phyloP scores from a whole-genome alignment of 2,329 filamentous ascomycete genomes.

The Diplodia sapinea region DNA sequence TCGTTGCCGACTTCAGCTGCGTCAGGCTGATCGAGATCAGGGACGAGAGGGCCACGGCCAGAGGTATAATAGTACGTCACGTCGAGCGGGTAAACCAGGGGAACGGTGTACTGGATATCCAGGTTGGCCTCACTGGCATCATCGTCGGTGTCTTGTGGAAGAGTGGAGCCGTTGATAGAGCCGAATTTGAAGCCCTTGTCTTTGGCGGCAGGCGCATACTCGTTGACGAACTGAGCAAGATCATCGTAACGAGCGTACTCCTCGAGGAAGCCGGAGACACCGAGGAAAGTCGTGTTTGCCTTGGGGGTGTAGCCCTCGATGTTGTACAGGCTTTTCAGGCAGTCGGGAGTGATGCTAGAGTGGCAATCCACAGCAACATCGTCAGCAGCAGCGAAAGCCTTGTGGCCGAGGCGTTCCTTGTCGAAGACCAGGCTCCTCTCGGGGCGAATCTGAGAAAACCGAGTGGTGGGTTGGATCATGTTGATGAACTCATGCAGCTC shows the following conservation, averaged over 20 bases:
- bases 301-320: conserved; percentile 50
- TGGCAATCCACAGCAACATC: conserved; percentile 45
- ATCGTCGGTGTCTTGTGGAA: conserved; percentile 44
- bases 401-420: conserved; percentile 32
- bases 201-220: conserved; percentile 48
- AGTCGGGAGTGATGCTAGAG: conserved; percentile 53
- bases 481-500: conserved; percentile 61
- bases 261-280: conserved; percentile 56
- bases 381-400: conserved; percentile 30
- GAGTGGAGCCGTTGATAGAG: conserved; percentile 48
- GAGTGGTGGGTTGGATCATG: conserved; percentile 69
- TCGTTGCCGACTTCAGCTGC: conserved; percentile 48
- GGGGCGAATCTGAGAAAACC: conserved; percentile 60
- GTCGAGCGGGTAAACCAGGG: conserved; percentile 52
- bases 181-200: conserved; percentile 54
- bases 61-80: conserved; percentile 56
- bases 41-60: conserved; percentile 54
- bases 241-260: conserved; percentile 57
- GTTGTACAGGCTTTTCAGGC: conserved; percentile 56
- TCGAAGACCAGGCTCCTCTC: conserved; percentile 48
- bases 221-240: conserved; percentile 48
- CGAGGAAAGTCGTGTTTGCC: conserved; percentile 45
- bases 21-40: conserved; percentile 55
- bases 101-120: conserved; percentile 57
- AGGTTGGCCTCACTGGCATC: conserved; percentile 58